Evolutionary conservation across 768 basidiomycete species (phyloP).

Genomic region (Tulasnella sp.): DNA sequence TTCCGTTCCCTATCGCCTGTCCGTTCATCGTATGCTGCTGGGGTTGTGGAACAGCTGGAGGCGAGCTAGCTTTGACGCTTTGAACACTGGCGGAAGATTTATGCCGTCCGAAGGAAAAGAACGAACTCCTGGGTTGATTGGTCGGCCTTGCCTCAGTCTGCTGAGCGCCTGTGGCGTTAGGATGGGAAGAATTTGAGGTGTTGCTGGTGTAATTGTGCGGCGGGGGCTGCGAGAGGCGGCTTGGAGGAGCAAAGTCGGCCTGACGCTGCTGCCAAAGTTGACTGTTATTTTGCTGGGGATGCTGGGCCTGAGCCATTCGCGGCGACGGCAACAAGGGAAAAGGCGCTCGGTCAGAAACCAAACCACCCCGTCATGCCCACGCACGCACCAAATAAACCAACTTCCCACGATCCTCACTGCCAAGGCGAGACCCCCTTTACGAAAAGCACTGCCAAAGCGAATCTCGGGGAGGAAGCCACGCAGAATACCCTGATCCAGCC

Average conservation of each 20-base stretch:
- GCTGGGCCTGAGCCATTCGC: slow-evolving; percentile 22
- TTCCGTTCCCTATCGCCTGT: not conserved
- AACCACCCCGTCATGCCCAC: slow-evolving; percentile 3
- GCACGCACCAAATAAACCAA: not conserved
- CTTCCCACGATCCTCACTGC: not conserved
- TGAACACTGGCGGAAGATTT: slow-evolving; percentile 14
- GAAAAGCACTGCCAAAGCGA: not conserved
- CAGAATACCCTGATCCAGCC: not conserved
- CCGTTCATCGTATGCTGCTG: slow-evolving; percentile 17
- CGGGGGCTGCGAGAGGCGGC: slow-evolving; percentile 10
- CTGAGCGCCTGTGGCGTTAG: not conserved
- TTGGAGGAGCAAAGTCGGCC: slow-evolving; percentile 13
- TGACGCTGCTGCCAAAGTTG: slow-evolving; percentile 24
- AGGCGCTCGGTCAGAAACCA: slow-evolving; percentile 19
- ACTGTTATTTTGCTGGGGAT: slow-evolving; percentile 16
- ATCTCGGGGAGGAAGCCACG: not conserved
- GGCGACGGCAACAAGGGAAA: slow-evolving; percentile 10
- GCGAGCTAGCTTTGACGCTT: not conserved
- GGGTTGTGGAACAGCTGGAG: not conserved
- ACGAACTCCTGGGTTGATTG: slow-evolving; percentile 7
- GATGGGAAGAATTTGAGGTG: not conserved
- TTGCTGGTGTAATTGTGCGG: slow-evolving; percentile 7
- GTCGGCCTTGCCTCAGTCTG: slow-evolving; percentile 2
- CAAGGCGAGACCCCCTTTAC: not conserved
- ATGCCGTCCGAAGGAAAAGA: slow-evolving; percentile 27